Evolutionary conservation across 306 rosid genomes (phyloP).

Genomic region (Ochetophila trinervis): DNA sequence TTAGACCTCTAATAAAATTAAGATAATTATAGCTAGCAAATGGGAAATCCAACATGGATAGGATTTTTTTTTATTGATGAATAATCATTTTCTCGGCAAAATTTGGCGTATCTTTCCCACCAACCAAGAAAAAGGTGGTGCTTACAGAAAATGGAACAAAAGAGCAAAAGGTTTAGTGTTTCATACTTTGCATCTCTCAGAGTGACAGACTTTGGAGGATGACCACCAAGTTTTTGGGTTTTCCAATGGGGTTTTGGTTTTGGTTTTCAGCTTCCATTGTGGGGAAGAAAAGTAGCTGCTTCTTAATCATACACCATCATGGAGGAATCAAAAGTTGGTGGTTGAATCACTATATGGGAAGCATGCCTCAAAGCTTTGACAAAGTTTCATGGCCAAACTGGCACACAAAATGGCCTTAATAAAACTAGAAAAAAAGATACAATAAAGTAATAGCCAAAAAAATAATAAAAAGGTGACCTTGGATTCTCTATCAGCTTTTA

Average conservation of each 20-base stretch:
- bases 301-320: conserved; percentile 21
- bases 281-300: conserved; percentile 11
- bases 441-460: not conserved
- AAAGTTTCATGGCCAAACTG: conserved; percentile 38
- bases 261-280: conserved; percentile 13
- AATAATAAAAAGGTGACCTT: conserved; percentile 22
- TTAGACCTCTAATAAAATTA: not conserved
- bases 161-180: too few species aligned
- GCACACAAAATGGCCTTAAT: not conserved
- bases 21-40: not conserved
- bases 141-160: not conserved
- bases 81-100: conserved; percentile 22
- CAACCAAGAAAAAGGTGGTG: conserved; percentile 22
- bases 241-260: not conserved
- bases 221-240: conserved; percentile 19
- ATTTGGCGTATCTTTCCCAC: conserved; percentile 26
- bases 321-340: conserved; percentile 26
- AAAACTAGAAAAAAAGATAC: not conserved
- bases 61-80: conserved; percentile 19
- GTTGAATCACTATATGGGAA: conserved; percentile 31
- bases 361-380: conserved; percentile 34
- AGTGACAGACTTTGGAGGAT: conserved; percentile 26
- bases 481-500: conserved; percentile 37
- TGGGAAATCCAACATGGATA: not conserved
- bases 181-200: conserved; percentile 7